Evolutionary conservation across 2,329 filamentous ascomycete species (phyloP).

Genomic region (Aspergillus cejpii): DNA sequence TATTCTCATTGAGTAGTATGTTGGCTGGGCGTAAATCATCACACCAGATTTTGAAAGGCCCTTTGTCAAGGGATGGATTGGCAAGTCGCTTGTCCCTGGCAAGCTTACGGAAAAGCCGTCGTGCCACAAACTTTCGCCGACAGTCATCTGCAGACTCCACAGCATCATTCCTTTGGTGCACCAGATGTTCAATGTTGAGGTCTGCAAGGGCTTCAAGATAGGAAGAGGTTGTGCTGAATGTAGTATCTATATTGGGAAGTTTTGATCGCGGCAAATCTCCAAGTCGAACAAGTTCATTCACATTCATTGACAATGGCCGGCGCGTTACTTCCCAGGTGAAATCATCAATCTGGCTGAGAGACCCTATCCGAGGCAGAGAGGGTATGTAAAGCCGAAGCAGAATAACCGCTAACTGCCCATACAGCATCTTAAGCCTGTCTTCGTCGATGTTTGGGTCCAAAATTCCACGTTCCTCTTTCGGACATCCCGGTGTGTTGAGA

Average conservation of each 20-base stretch:
- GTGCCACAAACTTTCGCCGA: conserved; percentile 16
- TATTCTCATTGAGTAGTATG: conserved; percentile 10
- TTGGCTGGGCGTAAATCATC: conserved; percentile 20
- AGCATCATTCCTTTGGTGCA: conserved; percentile 38
- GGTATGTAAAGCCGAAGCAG: conserved; percentile 10
- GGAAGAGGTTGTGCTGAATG: conserved; percentile 28
- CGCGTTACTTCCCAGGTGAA: conserved; percentile 19
- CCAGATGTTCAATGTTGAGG: conserved; percentile 39
- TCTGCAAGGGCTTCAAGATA: conserved; percentile 39
- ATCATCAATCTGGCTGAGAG: conserved; percentile 10
- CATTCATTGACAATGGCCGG: conserved; percentile 39
- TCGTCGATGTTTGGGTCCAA: conserved; percentile 31
- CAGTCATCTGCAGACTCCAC: conserved; percentile 24
- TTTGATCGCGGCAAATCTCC: conserved; percentile 16
- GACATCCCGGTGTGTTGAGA: conserved; percentile 13
- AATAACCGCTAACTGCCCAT: conserved; percentile 4
- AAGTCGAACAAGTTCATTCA: conserved; percentile 33
- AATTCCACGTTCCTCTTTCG: conserved; percentile 10
- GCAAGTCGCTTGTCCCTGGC: conserved; percentile 9
- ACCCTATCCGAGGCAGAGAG: conserved; percentile 6
- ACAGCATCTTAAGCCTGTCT: conserved; percentile 28
- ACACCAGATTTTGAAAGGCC: conserved; percentile 23
- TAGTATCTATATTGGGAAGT: conserved; percentile 6
- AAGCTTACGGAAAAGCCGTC: conserved; percentile 18
- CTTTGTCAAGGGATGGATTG: conserved; percentile 17